Evolutionary conservation across 805 yeast species (phyloP).

Genomic region (Candida pini): DNA sequence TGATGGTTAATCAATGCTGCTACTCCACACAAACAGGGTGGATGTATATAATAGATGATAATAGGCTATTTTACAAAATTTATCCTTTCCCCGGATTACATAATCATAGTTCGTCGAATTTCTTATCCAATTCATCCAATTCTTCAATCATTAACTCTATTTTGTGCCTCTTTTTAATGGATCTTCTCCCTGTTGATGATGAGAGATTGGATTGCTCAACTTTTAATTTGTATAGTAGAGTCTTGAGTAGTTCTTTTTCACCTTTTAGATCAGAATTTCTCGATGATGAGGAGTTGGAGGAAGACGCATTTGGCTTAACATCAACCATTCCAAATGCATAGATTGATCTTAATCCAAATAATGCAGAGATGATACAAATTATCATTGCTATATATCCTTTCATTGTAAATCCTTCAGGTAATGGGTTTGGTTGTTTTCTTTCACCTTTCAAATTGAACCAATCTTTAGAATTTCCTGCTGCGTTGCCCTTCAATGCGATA

Average conservation of each 20-base stretch:
- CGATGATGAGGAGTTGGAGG: no score
- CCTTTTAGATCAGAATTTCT: slow-evolving; percentile 12
- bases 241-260: slow-evolving; percentile 13
- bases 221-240: slow-evolving; percentile 9
- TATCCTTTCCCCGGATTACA: no score
- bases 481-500: slow-evolving; percentile 54
- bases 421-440: slow-evolving; percentile 50
- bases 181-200: slow-evolving; percentile 1
- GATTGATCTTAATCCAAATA: slow-evolving; percentile 57
- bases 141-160: slow-evolving; percentile 17
- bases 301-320: slow-evolving; percentile 40
- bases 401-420: slow-evolving; percentile 65
- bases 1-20: no score
- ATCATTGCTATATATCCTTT: slow-evolving; percentile 64
- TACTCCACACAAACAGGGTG: no score
- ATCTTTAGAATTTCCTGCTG: slow-evolving; percentile 56
- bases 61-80: no score
- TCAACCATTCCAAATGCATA: slow-evolving; percentile 64
- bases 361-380: slow-evolving; percentile 47
- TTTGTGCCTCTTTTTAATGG: slow-evolving; percentile 8
- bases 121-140: slow-evolving; percentile 15
- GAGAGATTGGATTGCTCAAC: slow-evolving; percentile 12
- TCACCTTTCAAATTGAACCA: slow-evolving; percentile 60
- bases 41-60: no score
- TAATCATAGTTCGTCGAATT: slow-evolving; percentile 9